Percentiles rank a stretch among this genome's conserved stretches.
phyloP scores from a whole-genome alignment of 2,329 filamentous ascomycete genomes.

The Trichoderma arundinaceum region DNA sequence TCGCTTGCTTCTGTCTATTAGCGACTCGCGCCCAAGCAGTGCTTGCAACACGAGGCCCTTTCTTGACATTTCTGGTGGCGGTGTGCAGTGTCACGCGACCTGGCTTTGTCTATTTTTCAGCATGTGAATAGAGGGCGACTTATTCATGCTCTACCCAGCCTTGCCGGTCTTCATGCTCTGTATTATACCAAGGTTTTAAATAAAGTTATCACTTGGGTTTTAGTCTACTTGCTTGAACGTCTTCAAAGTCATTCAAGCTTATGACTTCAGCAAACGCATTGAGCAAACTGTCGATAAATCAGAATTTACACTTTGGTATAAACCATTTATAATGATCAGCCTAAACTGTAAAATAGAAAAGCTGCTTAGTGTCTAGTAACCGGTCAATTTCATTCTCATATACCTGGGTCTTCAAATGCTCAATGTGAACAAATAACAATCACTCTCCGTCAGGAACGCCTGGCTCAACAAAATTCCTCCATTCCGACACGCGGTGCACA shows the following conservation, averaged over 20 bases:
- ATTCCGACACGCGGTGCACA: slow-evolving; percentile 55
- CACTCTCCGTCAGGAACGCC: slow-evolving; percentile 48
- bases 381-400: not conserved
- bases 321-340: too few relatives aligned
- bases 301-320: too few relatives aligned
- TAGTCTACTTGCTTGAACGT: too few relatives aligned
- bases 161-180: not conserved
- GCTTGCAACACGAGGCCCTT: not conserved
- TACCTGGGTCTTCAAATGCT: not conserved
- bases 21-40: not conserved
- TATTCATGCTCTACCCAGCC: not conserved
- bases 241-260: too few relatives aligned
- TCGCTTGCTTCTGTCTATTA: not conserved
- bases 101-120: not conserved
- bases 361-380: not conserved
- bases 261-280: too few relatives aligned
- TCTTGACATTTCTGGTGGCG: not conserved
- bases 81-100: slow-evolving; percentile 27
- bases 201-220: too few relatives aligned
- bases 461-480: slow-evolving; percentile 55
- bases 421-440: not conserved
- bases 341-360: too few relatives aligned
- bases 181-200: too few relatives aligned
- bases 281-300: too few relatives aligned
- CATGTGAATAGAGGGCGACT: not conserved